Base-by-base conservation (phyloP, 257 asterid species). In the Solanum virginianum region DNA sequence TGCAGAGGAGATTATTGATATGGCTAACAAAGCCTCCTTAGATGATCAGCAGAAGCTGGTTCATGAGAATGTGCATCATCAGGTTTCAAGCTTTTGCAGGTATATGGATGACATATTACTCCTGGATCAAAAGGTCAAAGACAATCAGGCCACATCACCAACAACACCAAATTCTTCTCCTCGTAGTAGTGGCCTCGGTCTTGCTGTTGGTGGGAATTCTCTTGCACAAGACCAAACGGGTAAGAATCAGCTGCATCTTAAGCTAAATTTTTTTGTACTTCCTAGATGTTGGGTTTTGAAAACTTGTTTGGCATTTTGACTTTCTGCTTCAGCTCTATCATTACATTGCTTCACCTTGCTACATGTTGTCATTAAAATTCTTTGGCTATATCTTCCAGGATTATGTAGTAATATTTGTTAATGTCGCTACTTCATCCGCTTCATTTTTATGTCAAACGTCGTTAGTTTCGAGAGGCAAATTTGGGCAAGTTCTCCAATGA, bases 51-150 rank as follows among this genome's bases (percentile, higher is more conserved):
- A 95, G 88, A 91, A 89, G 88, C 97, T 90, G 85, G 98, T 96
- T 87, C 98, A 96, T 86, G 98, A 96, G 86, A 95, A 96, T 88
- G 90, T 96, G 65, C 99, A 95, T 81, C 87, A 85, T 63, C 98
- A 95, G 88, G 85, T 94, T 57, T 74, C 81, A 81, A 87, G 82
- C 63, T 90, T 94, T 86, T 91, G 94, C 89, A 66, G 77, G 9
- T 75, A 88, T 85, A 96, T 96, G 98, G 95, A 95, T 88, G 93
- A 84, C 32, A 90, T 94, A 88, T 94, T 96, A 83, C 88, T 89
- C 84, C 97, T 94, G 49, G 92, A 92, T 88, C 39, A 89, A 36
- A 89, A 89, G 81, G 80, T 57, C 57, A 63, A 26, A 32, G 87
- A 51, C 6, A 71, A 79, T 83, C 63, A 84, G 36, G 57, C 47